Base-by-base conservation (phyloP, 164 flowering plant genomes). In the Protea cynaroides region DNA sequence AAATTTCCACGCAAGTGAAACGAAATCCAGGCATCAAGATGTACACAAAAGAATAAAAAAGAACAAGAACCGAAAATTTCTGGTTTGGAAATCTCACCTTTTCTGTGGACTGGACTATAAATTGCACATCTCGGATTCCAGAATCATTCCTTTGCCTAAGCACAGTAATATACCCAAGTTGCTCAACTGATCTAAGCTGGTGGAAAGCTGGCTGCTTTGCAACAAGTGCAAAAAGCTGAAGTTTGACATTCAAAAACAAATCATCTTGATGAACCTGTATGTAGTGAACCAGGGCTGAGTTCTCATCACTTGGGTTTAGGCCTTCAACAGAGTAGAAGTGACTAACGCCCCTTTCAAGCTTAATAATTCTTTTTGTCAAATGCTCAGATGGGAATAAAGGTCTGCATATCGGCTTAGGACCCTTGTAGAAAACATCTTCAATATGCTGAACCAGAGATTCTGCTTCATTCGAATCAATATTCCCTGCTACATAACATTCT, bases 101-200 rank as follows among this genome's bases (percentile, higher is more conserved):
- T 52, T 69, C 90, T 11, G 93, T 79, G 22, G 99, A 94, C 65
- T 94, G 99, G 55, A 94, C 75, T 56, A 94, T 81, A 73, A 94
- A 75, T 64, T 84, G 96, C 59, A 89, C 71, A 49, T 96, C 99
- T 61, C 81, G 89, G 52, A 94, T 65, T 56, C 97, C 97, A 71
- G 69, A 80, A 63, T 91, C 83, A 78, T 82, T 78, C 98, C 95
- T 86, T 78, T 74, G 87, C 78, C 74, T 57, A 55, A 94, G 90
- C 25, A 61, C 84, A 63, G 92, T 84, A 60, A 94, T 84, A 75
- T 94, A 94, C 51, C 98, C 98, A 79, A 93, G 96, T 74, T 93
- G 98, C 85, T 93, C 98, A 74, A 94, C 95, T 4, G 97, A 75
- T 81, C 98, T 79, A n/a, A n/a, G n/a, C n/a, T n/a, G n/a, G n/a